Base-by-base conservation (phyloP, 495 filamentous ascomycete species). In the Polyplosphaeria fusca region DNA sequence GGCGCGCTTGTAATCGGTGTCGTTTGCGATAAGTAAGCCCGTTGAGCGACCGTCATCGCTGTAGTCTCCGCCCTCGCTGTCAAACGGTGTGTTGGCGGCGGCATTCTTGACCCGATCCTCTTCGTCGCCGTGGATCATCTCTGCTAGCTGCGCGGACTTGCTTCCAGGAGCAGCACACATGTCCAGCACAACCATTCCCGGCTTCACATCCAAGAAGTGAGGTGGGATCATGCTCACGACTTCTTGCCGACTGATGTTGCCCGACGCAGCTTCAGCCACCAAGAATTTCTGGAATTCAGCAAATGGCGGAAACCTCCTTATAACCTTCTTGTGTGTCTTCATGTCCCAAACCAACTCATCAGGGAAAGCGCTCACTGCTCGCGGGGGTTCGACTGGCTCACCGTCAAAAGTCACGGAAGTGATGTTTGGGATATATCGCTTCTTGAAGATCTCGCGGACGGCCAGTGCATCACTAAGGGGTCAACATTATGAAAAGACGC, bases 191-290 rank as follows among this genome's bases (percentile, higher is more conserved):
- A 82, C 82, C 88, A 96, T 95, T 30, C 90, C 89, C 18, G 94
- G 90, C 47, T 81, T 81, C 25, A 95, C 72, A 67, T 96, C 92
- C 80, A 97, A 88, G 54, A 97, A 75, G 46, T 97, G 82, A 20
- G 94, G 94, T 22, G 93, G 93, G 59, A 98, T 96, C 93, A 98
- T 98, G 77, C 88, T 94, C 57, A 98, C 93, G 19, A 92, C 83
- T 74, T 98, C 93, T 72, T 98, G 93, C 63, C 93, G 82, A 70
- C 86, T 94, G 68, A 98, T 97, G 67, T 97, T 98, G 66, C 93
- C 93, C 47, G 96, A 88, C 41, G 86, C 89, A 11, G 93, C 96
- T 76, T 98, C 93, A 23, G 91, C 91, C 20, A 98, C 93, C n/a
- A 98, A 76, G 77, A 95, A 98, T 68, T 93, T 94, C 71, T 98